Base-by-base conservation (phyloP, 2,329 filamentous ascomycete species). In the Eutypa lata region DNA sequence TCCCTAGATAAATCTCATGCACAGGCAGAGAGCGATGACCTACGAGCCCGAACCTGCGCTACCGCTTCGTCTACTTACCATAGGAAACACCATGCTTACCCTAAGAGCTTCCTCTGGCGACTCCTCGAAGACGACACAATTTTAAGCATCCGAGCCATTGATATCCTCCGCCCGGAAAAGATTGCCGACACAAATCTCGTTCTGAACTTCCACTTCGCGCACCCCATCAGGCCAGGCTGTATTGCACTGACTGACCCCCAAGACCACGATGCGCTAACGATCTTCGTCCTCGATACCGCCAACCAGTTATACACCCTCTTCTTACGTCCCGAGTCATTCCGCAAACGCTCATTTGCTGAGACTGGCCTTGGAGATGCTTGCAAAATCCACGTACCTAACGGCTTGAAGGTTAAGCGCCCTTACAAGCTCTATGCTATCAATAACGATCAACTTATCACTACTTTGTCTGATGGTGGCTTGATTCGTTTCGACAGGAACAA, bases 41-140 rank as follows among this genome's bases (percentile, higher is more conserved):
- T 95, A 66, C 83, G 86, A 59, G 77, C 81, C 55, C 86, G 83
- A 57, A 83, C 89, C 66, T 76, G 97, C 50, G 90, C 93, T 24
- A 86, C 79, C 2, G 83, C 91, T 31, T 88, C 90, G 26, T 91
- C 90, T 2, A 81, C 97, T 52, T 96, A 90, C 75, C 91, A 96
- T 71, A 86, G 94, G 51, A 82, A 83, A 69, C 82, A 88, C 69
- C 84, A 88, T 65, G 78, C 82, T 58, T 86, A 88, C 58, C 94
- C 94, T 38, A 86, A 89, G 66, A 90, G 84, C 71, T 95, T 97
- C 67, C 80, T 96, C 47, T 99, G 94, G 94, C 84, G 93, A 61
- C 81, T 97, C 38, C 74, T 97, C 55, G 88, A 96, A 65, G 85
- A 90, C 63, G 84, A 86, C 65, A 89, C 83, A 60, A 78, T 91